These are phyloP conservation scores for Plantago major DNA, from an alignment of 257 asterid species.

Conservation along the genomic window DNA sequence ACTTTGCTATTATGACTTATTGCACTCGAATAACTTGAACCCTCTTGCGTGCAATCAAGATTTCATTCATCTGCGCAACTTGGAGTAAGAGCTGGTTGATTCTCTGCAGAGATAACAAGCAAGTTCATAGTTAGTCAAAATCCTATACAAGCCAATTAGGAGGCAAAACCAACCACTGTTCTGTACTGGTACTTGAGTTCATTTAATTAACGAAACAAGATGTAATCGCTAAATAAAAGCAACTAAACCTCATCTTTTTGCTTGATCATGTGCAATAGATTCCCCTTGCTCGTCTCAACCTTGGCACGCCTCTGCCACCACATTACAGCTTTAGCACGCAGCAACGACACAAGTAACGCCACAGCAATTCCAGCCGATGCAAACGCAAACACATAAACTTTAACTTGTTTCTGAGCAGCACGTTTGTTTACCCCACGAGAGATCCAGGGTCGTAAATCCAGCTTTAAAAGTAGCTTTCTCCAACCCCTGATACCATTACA, in stretches of 20 bases:
- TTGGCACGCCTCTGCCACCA: constrained; percentile 36
- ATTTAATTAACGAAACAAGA: no score
- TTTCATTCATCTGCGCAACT: constrained; percentile 52
- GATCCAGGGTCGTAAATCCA: constrained; percentile 15
- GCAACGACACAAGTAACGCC: constrained; percentile 22
- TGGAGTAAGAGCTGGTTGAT: constrained; percentile 53
- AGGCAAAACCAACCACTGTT: no score
- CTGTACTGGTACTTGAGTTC: no score
- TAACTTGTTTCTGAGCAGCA: constrained; percentile 11
- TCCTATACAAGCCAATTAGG: no score
- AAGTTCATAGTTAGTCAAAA: no score
- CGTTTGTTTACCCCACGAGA: constrained; percentile 21
- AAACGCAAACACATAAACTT: constrained; percentile 20
- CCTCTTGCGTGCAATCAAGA: constrained; percentile 39
- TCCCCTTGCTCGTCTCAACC: constrained; percentile 30
- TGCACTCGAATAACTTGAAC: constrained; percentile 55
- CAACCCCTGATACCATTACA: constrained; percentile 22
- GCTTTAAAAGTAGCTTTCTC: constrained; percentile 24
- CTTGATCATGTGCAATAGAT: constrained; percentile 34
- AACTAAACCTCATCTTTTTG: constrained; percentile 38
- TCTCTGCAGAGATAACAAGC: constrained; percentile 34
- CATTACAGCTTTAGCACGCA: constrained; percentile 32
- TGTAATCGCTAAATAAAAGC: not conserved
- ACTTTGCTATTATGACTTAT: constrained; percentile 3
- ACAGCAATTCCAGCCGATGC: constrained; percentile 42